Evolutionary conservation across 2,329 filamentous ascomycete genomes (phyloP).

Genomic region (Parasarocladium wereldwijsianum): DNA sequence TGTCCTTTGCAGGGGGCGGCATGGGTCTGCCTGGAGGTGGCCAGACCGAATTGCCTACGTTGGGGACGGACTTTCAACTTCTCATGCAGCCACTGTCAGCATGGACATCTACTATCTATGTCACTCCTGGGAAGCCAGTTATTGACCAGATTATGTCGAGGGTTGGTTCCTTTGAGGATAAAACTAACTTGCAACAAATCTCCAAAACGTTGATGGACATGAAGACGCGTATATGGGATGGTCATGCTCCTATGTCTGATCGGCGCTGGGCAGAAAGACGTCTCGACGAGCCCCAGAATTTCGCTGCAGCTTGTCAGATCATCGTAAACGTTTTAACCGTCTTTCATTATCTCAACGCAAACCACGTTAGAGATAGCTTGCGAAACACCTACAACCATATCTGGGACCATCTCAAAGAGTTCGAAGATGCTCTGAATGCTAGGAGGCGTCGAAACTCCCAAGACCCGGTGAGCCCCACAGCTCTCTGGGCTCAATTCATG

Average conservation of each 20-base stretch:
- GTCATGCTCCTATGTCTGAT: conserved; percentile 13
- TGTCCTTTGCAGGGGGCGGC: background rate
- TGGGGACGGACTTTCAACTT: background rate
- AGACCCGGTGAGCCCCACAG: conserved; percentile 8
- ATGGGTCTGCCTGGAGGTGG: background rate
- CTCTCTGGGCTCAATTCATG: conserved; percentile 13
- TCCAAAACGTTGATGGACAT: conserved; percentile 6
- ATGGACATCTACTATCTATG: background rate
- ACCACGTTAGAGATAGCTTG: conserved; percentile 8
- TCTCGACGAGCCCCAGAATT: conserved; percentile 10
- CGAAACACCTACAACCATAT: conserved; percentile 14
- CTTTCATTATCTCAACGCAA: conserved; percentile 14
- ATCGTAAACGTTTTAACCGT: conserved; percentile 10
- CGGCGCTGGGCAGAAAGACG: conserved; percentile 12
- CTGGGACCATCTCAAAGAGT: conserved; percentile 10
- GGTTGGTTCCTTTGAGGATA: background rate
- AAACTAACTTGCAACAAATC: background rate
- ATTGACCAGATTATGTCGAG: background rate
- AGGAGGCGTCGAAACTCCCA: conserved; percentile 4
- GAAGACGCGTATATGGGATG: conserved; percentile 16
- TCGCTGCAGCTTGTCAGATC: conserved; percentile 11
- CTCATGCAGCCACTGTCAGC: background rate
- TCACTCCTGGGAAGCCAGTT: background rate
- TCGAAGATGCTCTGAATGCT: conserved; percentile 12
- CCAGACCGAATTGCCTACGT: background rate